phyloP scores from a whole-genome alignment of 352 stramenopile genomes.

The Phytophthora boehmeriae region DNA sequence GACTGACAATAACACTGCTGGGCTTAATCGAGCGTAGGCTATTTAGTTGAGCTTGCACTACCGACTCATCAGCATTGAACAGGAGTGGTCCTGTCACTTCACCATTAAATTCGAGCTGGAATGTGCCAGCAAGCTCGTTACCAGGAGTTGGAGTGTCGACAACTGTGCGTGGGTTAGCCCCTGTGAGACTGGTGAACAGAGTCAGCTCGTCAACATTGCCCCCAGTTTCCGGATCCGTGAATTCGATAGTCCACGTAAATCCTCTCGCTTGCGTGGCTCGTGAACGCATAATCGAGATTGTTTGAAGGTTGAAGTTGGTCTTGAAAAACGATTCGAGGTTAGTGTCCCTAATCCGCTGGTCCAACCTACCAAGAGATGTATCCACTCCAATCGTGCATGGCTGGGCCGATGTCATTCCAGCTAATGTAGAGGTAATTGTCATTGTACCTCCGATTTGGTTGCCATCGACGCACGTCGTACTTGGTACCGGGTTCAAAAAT shows the following conservation, averaged over 20 bases:
- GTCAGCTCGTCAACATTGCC: slow-evolving; percentile 79
- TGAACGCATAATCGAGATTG: slow-evolving; percentile 60
- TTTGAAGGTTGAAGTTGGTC: slow-evolving; percentile 50
- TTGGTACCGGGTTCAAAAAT: slow-evolving; percentile 56
- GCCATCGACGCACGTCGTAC: slow-evolving; percentile 79
- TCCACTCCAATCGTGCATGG: slow-evolving; percentile 50
- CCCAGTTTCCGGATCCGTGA: slow-evolving; percentile 60
- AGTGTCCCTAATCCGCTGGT: slow-evolving; percentile 38
- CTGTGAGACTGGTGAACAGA: slow-evolving; percentile 38
- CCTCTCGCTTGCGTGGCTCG: slow-evolving; percentile 65
- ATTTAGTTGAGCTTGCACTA: slow-evolving; percentile 92
- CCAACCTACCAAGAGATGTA: slow-evolving; percentile 37
- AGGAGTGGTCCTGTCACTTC: slow-evolving; percentile 92
- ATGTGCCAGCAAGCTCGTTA: slow-evolving; percentile 91
- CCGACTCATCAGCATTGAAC: slow-evolving; percentile 79
- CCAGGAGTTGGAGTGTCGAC: slow-evolving; percentile 84
- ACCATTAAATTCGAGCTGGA: slow-evolving; percentile 94
- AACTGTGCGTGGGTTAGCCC: slow-evolving; percentile 35
- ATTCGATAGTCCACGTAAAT: slow-evolving; percentile 87
- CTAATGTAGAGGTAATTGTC: slow-evolving; percentile 42
- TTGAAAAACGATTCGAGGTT: slow-evolving; percentile 50
- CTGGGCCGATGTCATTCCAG: slow-evolving; percentile 39
- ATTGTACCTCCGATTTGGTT: slow-evolving; percentile 93
- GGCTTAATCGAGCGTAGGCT: slow-evolving; percentile 92
- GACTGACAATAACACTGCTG: slow-evolving; percentile 88